These are phyloP conservation scores for Lactifluus echinatus DNA, from an alignment of 768 basidiomycete species.

Conservation along the genomic window DNA sequence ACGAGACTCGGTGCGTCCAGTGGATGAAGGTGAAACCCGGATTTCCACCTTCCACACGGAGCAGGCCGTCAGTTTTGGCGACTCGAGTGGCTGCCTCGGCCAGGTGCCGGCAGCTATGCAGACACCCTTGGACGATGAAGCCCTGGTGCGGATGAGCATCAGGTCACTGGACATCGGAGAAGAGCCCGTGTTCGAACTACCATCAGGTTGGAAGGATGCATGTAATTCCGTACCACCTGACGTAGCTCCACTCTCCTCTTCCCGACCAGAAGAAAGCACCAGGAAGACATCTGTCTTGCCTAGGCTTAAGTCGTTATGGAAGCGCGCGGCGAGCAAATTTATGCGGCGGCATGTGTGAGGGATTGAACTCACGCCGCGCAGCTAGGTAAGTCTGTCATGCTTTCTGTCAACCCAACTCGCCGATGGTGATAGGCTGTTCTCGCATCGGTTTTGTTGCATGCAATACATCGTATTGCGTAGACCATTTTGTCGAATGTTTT, in stretches of 20 bases:
- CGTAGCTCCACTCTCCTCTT: background rate
- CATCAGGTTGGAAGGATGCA: conserved; percentile 6
- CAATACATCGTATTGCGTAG: background rate
- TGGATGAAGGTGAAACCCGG: background rate
- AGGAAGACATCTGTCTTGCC: conserved; percentile 9
- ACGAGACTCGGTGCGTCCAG: background rate
- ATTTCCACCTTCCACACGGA: no score
- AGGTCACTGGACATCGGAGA: no score
- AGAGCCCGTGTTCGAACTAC: no score
- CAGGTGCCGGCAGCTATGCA: no score
- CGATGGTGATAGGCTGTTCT: background rate
- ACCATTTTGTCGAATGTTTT: background rate
- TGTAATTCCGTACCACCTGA: background rate
- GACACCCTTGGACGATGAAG: no score
- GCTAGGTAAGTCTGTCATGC: background rate
- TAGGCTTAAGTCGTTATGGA: conserved; percentile 11
- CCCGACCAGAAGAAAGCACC: background rate
- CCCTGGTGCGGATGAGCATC: no score
- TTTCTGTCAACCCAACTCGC: background rate
- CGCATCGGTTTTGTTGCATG: background rate
- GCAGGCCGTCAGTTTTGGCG: no score
- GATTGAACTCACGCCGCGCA: background rate
- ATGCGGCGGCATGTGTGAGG: conserved; percentile 1
- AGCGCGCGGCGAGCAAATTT: conserved; percentile 12
- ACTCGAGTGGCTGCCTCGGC: no score